Evolutionary conservation across 164 flowering plant species (phyloP), one percentile per base, ranked within the genome.

Genomic region (Vitis riparia): DNA sequence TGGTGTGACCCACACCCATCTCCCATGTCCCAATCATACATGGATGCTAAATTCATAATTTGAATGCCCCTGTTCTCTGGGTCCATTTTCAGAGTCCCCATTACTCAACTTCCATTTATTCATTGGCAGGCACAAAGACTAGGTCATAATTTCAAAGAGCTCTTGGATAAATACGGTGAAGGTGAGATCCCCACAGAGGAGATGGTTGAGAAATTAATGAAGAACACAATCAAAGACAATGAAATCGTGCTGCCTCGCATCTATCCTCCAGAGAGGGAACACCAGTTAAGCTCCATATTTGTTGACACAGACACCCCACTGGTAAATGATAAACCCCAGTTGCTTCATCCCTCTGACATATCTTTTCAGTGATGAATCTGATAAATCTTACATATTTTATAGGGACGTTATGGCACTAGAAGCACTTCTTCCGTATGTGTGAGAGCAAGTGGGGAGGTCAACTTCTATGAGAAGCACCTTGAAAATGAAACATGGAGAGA

Each of bases 391-490:
- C 15, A 12, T 15, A 9, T 14, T 32, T 2, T 50, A 17, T 58
- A 87, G 91, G 93, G 91, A 58, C 80, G 80, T 7, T 87, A 89
- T 80, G 91, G 93, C 32, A 87, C 93, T 9, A 80, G 87, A 78
- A 87, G 89, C 80, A 84, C 72, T 4, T 80, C 88, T 11, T 87
- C 75, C 0, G 17, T 89, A 64, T 63, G 68, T 8, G 75, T 82
- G 52, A 80, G 67, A 27, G 16, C 70, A 8, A 73, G 48, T 65
- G 86, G 88, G 30, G 82, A 79, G 27, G 76, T 81, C 1, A 52
- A 57, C 70, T 86, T 86, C 65, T 82, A 81, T 60, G 87, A 89
- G 71, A 83, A 64, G 51, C 61, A 79, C 73, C 72, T 87, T 1
- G 89, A 83, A 49, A 61, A 77, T 2, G 78, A 79, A 17, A 3